Evolutionary conservation across 2,329 filamentous ascomycete genomes (phyloP).

Genomic region (Pseudonectria foliicola): DNA sequence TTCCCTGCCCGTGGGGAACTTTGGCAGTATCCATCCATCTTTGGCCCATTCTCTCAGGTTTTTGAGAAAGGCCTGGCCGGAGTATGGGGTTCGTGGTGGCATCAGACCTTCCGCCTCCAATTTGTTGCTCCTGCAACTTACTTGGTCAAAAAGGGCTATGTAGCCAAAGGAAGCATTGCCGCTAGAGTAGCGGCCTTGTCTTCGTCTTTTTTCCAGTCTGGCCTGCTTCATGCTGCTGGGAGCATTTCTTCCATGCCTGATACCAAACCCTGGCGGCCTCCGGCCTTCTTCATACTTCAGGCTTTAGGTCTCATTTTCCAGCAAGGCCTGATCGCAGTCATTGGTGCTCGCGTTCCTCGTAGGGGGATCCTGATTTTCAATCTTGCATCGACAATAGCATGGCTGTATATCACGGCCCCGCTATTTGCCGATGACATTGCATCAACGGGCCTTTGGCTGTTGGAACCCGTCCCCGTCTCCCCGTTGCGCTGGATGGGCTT

Average conservation of each 20-base stretch:
- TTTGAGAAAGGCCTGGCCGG: constrained; percentile 67
- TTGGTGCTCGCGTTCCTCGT: constrained; percentile 35
- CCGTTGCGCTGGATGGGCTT: constrained; percentile 58
- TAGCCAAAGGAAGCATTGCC: constrained; percentile 25
- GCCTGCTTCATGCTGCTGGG: constrained; percentile 62
- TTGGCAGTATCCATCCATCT: constrained; percentile 47
- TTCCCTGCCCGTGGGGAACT: constrained; percentile 45
- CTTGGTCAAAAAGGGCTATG: constrained; percentile 33
- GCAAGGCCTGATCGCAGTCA: constrained; percentile 25
- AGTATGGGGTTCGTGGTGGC: constrained; percentile 85
- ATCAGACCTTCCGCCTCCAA: constrained; percentile 75
- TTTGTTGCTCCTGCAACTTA: constrained; percentile 55
- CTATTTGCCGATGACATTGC: constrained; percentile 72
- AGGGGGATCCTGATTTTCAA: constrained; percentile 49
- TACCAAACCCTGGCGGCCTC: constrained; percentile 44
- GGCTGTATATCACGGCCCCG: constrained; percentile 60
- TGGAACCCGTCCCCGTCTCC: constrained; percentile 76
- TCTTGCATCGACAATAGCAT: constrained; percentile 52
- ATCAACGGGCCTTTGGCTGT: constrained; percentile 66
- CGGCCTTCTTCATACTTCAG: constrained; percentile 68
- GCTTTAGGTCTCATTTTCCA: constrained; percentile 60
- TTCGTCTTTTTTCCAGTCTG: constrained; percentile 55
- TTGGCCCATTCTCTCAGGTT: constrained; percentile 49
- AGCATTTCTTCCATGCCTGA: constrained; percentile 57
- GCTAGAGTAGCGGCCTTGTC: constrained; percentile 24